Evolutionary conservation across 1,284 basidiomycete genomes (phyloP).

Genomic region (Ganoderma lingzhi): DNA sequence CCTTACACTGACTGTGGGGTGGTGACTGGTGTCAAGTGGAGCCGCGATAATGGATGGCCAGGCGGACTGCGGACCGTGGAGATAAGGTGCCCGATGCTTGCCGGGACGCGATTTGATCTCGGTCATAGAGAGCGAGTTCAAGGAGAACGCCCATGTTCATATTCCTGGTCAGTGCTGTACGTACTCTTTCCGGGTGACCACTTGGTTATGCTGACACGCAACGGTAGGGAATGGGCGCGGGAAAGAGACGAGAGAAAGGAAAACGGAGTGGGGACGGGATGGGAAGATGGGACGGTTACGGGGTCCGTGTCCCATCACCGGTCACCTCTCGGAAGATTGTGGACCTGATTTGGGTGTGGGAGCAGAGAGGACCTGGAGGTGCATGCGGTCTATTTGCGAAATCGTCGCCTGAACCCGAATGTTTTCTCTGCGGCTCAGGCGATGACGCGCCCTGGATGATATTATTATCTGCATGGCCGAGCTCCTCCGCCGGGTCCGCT

Average conservation of each 20-base stretch:
- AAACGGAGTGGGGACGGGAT: background rate
- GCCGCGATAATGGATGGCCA: background rate
- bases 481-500: conserved; percentile 7
- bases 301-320: conserved; percentile 4
- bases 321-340: background rate
- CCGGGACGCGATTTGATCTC: background rate
- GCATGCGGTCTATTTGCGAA: conserved; percentile 7
- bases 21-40: background rate
- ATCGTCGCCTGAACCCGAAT: background rate
- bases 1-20: no score
- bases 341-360: conserved; percentile 8
- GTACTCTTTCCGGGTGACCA: background rate
- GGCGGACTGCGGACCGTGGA: background rate
- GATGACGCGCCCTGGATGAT: conserved; percentile 5
- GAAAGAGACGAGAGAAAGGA: background rate
- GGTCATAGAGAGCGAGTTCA: background rate
- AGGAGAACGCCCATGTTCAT: background rate
- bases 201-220: background rate
- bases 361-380: background rate
- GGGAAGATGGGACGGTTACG: conserved; percentile 8
- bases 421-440: background rate
- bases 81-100: background rate
- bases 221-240: background rate
- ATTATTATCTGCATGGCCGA: conserved; percentile 7
- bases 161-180: background rate